Evolutionary conservation across 345 rosid species (phyloP), one percentile per base, ranked within the genome.

Genomic region (Acer saccharum): DNA sequence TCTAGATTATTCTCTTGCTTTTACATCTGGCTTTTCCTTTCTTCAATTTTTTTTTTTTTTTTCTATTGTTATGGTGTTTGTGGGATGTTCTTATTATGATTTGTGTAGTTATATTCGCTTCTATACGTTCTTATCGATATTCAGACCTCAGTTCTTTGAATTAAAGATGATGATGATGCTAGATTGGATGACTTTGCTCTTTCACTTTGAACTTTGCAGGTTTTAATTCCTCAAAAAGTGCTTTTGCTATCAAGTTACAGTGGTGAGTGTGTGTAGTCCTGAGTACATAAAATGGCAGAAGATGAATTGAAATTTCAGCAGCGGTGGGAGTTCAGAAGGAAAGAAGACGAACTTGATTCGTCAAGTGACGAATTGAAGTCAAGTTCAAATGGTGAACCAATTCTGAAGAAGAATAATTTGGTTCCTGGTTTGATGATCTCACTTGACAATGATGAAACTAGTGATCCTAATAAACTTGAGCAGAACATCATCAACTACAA

Each of bases 261-360:
- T 55, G 55, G 71, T 44, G 23, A 21, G 16, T 18, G 9, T 46
- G 9, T 46, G 11, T 39, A 9, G 57, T 61, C 58, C 65, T 58
- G 69, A 21, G 71, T 65, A 67, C 6, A 35, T 17, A 74, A 2
- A 72, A 81, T 77, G 85, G 80, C 74, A 60, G 81, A 80, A 68
- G 81, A 80, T 69, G 89, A 89, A 55, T 61, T 79, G 73, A 74
- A 72, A 62, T 83, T 84, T 77, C 85, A 73, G 73, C 90, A 80
- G 72, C 83, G 90, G 16, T 89, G 90, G 93, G 89, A 81, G 64
- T 86, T 86, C 72, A 79, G 88, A 79, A 82, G 87, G 63, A 80
- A 67, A 61, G 86, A 83, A 3, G 50, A 76, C 61, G 83, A 81
- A 58, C 64, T 75, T 21, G 89, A 85, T 81, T 84, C 89, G 27